These are phyloP conservation scores for Apiotrichum gamsii DNA, from an alignment of 1,284 basidiomycete species.

Conservation along the genomic window DNA sequence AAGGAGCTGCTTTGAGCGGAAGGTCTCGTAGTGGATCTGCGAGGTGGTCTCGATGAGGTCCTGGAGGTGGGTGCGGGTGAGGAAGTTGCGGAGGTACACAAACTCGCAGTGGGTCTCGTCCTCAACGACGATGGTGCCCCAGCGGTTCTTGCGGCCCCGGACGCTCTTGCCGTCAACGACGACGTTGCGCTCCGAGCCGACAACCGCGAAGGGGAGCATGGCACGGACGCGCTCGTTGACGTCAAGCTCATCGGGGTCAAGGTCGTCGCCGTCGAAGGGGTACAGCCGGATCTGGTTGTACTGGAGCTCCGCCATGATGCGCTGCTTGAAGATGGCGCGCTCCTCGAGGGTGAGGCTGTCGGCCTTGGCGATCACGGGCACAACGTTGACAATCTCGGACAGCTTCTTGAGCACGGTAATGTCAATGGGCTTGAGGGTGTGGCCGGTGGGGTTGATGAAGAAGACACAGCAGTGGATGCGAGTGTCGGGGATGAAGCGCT, in stretches of 20 bases:
- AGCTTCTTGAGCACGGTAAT: slow-evolving; percentile 99
- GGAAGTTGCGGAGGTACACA: slow-evolving; percentile 91
- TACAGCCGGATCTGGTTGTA: slow-evolving; percentile 92
- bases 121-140: slow-evolving; percentile 98
- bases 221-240: slow-evolving; percentile 87
- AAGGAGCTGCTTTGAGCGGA: slow-evolving; percentile 83
- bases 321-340: slow-evolving; percentile 84
- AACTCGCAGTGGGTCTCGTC: slow-evolving; percentile 97
- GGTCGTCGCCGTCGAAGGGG: slow-evolving; percentile 95
- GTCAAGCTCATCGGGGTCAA: slow-evolving; percentile 76
- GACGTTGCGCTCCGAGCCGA: slow-evolving; percentile 89
- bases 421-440: slow-evolving; percentile 86
- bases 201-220: slow-evolving; percentile 93
- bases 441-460: slow-evolving; percentile 97
- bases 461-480: slow-evolving; percentile 97
- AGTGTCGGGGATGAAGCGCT: slow-evolving; percentile 96
- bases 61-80: slow-evolving; percentile 84
- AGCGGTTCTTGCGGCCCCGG: slow-evolving; percentile 91
- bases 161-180: slow-evolving; percentile 94
- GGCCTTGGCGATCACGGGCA: slow-evolving; percentile 97
- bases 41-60: slow-evolving; percentile 98
- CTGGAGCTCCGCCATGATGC: slow-evolving; percentile 89
- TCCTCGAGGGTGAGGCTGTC: slow-evolving; percentile 93
- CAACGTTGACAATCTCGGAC: slow-evolving; percentile 96
- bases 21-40: slow-evolving; percentile 98